Evolutionary conservation across 1,284 basidiomycete species (phyloP), one percentile per base, ranked within the genome.

Genomic region (Tylopilus sp.): DNA sequence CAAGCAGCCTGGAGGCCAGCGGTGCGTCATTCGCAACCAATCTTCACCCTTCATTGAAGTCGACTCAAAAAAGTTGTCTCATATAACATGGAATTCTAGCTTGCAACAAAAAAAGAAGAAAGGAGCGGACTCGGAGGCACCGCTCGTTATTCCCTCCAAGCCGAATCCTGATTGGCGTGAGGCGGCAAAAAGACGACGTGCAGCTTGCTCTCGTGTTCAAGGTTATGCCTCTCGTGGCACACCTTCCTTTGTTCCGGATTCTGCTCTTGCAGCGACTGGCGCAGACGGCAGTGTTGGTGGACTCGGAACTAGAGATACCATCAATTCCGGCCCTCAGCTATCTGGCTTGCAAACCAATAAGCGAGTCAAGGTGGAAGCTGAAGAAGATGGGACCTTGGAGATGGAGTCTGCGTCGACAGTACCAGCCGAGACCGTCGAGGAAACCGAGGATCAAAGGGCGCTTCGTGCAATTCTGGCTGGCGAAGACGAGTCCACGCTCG

Each of bases 81-180:
- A 6, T 29, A n/a, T 58, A 38, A 62, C 51, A 24, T 41, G 4
- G 1, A 15, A 47, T 53, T 65, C 53, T 70, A 90, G 87, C 66
- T 71, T 83, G 32, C 78, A 72, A 61, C 79, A 84, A 67, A 81
- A 85, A 65, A 84, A 77, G 58, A 83, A 81, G 62, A n/a, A n/a
- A n/a, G 86, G 84, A 67, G 29, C 0, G 5, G 76, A 64, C 49
- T 79, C 86, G 33, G 77, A 90, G 55, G 87, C 83, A 4, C 93
- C 93, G 0, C 86, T 97, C 16, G 89, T 97, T 39, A 98, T 98
- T 58, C 91, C 95, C 6, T 83, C 94, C 0, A 82, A 93, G 53
- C 85, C 95, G 69, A 96, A 98, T 74, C 87, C 89, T 44, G 96
- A 98, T 76, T 98, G 96, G 96, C 84, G 94, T 55, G 91, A 91